A percentile compares a stretch with the other conserved stretches of the same genome.
These are phyloP conservation scores for Tolypocladium amazonense DNA, from an alignment of 2,329 filamentous ascomycete genomes.

Conservation along the genomic window DNA sequence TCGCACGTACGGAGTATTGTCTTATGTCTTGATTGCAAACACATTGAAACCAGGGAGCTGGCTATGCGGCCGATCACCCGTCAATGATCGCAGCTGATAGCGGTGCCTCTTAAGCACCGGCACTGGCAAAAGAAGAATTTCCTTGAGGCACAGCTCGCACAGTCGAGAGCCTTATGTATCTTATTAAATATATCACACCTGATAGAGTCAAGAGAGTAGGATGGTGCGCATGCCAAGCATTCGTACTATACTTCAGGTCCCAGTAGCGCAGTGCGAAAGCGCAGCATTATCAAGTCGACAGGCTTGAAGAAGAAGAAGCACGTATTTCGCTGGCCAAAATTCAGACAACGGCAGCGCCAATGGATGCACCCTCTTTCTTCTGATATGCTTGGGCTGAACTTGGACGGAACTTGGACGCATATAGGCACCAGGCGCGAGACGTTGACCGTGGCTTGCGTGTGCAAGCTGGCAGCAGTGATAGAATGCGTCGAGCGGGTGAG, in stretches of 20 bases:
- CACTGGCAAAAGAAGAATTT: neutral
- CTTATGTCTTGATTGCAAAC: neutral
- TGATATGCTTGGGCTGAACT: neutral
- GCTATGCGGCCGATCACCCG: neutral
- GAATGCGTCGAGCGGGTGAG: neutral
- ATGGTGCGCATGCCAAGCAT: neutral
- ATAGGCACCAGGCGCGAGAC: no score
- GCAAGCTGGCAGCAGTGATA: neutral
- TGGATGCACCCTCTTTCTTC: neutral
- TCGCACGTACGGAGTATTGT: neutral
- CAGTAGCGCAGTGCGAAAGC: neutral
- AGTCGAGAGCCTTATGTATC: neutral
- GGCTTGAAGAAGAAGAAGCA: neutral
- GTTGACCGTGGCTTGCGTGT: neutral
- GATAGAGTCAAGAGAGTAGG: neutral
- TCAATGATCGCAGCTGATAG: neutral
- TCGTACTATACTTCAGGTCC: neutral
- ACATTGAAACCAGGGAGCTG: neutral
- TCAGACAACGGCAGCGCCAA: neutral
- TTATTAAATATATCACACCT: neutral
- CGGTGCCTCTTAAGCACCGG: neutral
- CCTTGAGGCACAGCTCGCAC: neutral
- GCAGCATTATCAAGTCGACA: neutral
- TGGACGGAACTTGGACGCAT: neutral
- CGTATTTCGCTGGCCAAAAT: neutral